A percentile compares a stretch with the other conserved stretches of the same genome.
These are phyloP conservation scores for Escovopsis sp. DNA, from an alignment of 2,329 filamentous ascomycete genomes.

Conservation along the genomic window DNA sequence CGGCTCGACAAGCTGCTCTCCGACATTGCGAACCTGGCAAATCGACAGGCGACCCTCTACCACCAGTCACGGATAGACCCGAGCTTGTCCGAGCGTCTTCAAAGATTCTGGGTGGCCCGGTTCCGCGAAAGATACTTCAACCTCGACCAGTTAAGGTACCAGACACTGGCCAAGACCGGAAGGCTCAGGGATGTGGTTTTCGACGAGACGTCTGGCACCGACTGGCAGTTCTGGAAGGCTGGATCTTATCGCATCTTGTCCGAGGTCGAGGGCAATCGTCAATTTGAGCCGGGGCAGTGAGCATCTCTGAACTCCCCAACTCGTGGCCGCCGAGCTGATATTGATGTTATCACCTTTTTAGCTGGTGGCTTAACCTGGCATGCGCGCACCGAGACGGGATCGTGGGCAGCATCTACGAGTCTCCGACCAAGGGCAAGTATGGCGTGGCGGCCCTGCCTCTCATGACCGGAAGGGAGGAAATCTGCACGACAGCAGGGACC, in stretches of 20 bases:
- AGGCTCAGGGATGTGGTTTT: conserved; percentile 28
- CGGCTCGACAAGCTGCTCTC: conserved; percentile 30
- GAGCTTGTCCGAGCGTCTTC: conserved; percentile 23
- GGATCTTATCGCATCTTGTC: conserved; percentile 20
- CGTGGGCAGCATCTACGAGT: conserved; percentile 28
- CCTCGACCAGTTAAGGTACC: conserved; percentile 29
- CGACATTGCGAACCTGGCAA: conserved; percentile 22
- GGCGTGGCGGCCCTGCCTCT: conserved; percentile 34
- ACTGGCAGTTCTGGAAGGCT: conserved; percentile 23
- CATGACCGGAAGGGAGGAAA: conserved; percentile 34
- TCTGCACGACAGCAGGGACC: conserved; percentile 14
- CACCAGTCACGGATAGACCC: conserved; percentile 20
- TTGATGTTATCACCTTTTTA: conserved; percentile 10
- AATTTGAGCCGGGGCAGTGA: conserved; percentile 36
- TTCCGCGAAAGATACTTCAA: conserved; percentile 30
- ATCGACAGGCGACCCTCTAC: conserved; percentile 13
- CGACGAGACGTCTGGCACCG: conserved; percentile 15
- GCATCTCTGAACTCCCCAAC: conserved; percentile 6
- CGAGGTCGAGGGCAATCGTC: conserved; percentile 24
- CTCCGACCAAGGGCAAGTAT: conserved; percentile 30
- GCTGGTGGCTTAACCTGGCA: conserved; percentile 44
- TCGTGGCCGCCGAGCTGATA: neutral
- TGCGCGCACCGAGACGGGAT: conserved; percentile 43
- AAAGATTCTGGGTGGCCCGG: conserved; percentile 27
- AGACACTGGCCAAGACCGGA: conserved; percentile 20